A percentile compares a stretch with the other conserved stretches of the same genome.
Conservation (phyloP, 1,284 basidiomycete genomes). For the Ustilago curta region DNA sequence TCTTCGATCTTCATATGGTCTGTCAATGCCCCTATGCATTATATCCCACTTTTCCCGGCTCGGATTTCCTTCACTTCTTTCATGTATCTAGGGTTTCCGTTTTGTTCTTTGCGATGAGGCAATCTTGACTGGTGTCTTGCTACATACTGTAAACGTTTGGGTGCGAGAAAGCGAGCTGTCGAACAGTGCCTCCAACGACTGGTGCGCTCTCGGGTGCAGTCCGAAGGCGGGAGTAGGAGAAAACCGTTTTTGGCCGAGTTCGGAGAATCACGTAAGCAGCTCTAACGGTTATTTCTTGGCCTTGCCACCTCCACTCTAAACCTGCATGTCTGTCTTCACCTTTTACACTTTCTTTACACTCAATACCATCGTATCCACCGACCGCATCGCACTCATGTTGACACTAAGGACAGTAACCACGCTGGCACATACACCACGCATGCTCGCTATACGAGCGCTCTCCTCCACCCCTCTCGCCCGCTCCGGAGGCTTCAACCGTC, state of each 20-base stretch:
- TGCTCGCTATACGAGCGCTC: constrained; percentile 13
- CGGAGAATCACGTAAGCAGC: constrained; percentile 36
- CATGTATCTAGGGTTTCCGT: constrained; percentile 8
- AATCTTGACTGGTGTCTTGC: constrained; percentile 3
- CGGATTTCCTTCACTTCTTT: not conserved
- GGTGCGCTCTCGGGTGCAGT: not conserved
- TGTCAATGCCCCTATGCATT: not conserved
- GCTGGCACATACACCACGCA: constrained; percentile 6
- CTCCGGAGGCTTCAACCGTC: constrained; percentile 59
- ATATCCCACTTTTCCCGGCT: not conserved
- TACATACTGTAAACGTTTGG: not conserved
- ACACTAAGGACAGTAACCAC: constrained; percentile 1
- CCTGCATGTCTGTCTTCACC: not conserved
- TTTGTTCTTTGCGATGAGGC: not conserved
- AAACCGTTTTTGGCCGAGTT: not conserved
- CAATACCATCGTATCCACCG: not conserved
- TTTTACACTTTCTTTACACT: not conserved
- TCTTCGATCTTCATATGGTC: not conserved
- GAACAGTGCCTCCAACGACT: not conserved
- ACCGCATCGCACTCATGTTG: constrained; percentile 9
- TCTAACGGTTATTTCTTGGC: constrained; percentile 5
- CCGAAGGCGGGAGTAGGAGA: not conserved
- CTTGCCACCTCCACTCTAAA: constrained; percentile 30
- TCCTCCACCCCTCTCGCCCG: constrained; percentile 7
- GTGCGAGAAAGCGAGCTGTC: not conserved